Evolutionary conservation across 441 rosid genomes (phyloP), one percentile per base, ranked within the genome.

Genomic region (Syzygium malaccense): DNA sequence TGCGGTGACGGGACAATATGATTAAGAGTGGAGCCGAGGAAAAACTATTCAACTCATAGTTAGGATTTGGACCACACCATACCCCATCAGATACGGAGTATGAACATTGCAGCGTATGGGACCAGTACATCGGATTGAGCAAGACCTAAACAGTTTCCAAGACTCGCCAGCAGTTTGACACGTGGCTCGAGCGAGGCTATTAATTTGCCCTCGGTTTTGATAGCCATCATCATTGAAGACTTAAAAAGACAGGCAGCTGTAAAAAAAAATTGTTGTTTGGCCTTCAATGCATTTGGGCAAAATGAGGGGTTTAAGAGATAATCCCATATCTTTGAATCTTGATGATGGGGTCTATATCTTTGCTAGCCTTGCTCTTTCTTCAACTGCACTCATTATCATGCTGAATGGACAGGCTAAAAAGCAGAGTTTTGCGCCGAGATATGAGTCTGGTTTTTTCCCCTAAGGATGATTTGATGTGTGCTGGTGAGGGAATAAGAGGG

Each of bases 21-120:
- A 93, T 94, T 91, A 90, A 45, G 64, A 55, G 92, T 92, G 94
- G 94, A 93, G 93, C 93, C 92, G 87, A 68, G 62, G 86, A 71
- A 58, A 9, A 80, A 37, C 83, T 37, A 71, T 86, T 86, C 87
- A 91, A 71, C 53, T 57, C 85, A 48, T 23, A 80, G 45, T 25
- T 71, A 25, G 79, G 78, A 88, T 89, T 90, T 89, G 91, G 92
- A 91, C 91, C 91, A 88, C 90, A 83, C 87, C 91, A 87, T 60
- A 60, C 18, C 87, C 54, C 87, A 71, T 71, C 80, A 37, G 80
- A 71, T 20, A 12, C n/a, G n/a, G n/a, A n/a, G 20, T 71, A 71
- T 37, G 83, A 71, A 71, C 51, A 20, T 71, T 71, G 37, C 51
- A 23, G 83, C 51, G 17, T 45, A 37, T 23, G n/a, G n/a, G 51